Percentiles rank a stretch among this genome's conserved stretches.
Evolutionary conservation across 495 filamentous ascomycete genomes (phyloP).

Genomic region (Xylaria sp.): DNA sequence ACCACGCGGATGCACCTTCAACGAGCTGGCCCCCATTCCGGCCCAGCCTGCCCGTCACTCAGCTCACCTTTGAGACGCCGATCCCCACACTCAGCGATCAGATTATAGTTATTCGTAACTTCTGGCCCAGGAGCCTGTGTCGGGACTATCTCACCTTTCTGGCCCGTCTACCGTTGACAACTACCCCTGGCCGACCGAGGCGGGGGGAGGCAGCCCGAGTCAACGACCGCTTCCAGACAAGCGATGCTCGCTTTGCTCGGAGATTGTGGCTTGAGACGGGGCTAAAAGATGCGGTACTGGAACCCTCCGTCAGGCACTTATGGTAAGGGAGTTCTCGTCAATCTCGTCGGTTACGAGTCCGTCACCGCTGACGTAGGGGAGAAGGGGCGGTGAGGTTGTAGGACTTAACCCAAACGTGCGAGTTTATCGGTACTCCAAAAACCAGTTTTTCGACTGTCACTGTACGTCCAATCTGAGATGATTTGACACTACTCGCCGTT

Average conservation of each 20-base stretch:
- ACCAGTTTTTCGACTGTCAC: conserved; percentile 89
- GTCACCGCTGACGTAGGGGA: conserved; percentile 25
- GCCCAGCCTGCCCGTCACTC: conserved; percentile 71
- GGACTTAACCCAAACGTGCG: conserved; percentile 90
- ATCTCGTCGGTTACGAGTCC: neutral
- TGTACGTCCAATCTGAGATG: conserved; percentile 60
- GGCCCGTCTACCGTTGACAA: conserved; percentile 72
- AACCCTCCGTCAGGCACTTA: conserved; percentile 39
- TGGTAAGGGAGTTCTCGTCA: conserved; percentile 37
- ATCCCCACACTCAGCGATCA: conserved; percentile 62
- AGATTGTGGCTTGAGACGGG: conserved; percentile 72
- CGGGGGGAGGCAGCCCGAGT: conserved; percentile 84
- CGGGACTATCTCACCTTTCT: conserved; percentile 83
- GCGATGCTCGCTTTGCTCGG: conserved; percentile 77
- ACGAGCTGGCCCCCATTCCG: conserved; percentile 82
- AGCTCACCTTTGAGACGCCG: conserved; percentile 66
- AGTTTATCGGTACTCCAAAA: conserved; percentile 86
- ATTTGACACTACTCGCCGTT: neutral
- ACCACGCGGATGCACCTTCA: conserved; percentile 14
- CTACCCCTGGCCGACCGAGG: conserved; percentile 85
- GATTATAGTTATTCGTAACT: conserved; percentile 76
- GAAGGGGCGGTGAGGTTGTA: conserved; percentile 84
- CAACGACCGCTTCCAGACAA: conserved; percentile 89
- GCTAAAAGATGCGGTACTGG: conserved; percentile 56
- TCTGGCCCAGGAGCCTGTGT: conserved; percentile 82